phyloP scores from a whole-genome alignment of 2,329 filamentous ascomycete species.

The Alternaria postmessia region DNA sequence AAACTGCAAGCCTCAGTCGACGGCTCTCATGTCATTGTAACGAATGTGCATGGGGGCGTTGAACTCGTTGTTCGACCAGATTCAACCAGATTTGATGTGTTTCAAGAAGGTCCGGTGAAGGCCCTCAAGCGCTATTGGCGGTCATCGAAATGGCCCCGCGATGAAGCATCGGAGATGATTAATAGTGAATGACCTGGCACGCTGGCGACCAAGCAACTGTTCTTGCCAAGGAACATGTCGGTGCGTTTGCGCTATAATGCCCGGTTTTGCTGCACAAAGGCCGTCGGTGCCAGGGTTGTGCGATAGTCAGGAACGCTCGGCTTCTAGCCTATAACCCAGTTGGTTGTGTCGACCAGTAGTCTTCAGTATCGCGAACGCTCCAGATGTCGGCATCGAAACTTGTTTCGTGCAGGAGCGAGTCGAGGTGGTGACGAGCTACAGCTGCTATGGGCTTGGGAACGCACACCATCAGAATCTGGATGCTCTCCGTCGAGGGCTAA shows the following conservation, averaged over 20 bases:
- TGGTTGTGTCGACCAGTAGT: slow-evolving; percentile 4
- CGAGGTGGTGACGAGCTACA: slow-evolving; percentile 2
- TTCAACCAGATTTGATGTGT: slow-evolving; percentile 22
- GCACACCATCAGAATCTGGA: slow-evolving; percentile 12
- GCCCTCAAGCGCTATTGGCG: slow-evolving; percentile 30
- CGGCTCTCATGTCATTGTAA: slow-evolving; percentile 13
- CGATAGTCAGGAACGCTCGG: slow-evolving; percentile 25
- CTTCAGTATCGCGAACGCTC: neutral
- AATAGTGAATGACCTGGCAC: slow-evolving; percentile 44
- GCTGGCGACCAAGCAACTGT: slow-evolving; percentile 40
- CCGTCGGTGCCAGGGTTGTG: slow-evolving; percentile 28
- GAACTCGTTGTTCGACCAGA: slow-evolving; percentile 23
- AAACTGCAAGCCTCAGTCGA: slow-evolving; percentile 7
- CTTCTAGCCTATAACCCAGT: slow-evolving; percentile 8
- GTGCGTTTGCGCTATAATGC: slow-evolving; percentile 25
- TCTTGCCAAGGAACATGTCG: slow-evolving; percentile 35
- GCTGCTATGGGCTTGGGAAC: slow-evolving; percentile 10
- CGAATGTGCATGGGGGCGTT: slow-evolving; percentile 14
- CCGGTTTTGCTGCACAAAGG: slow-evolving; percentile 29
- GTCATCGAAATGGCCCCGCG: slow-evolving; percentile 19
- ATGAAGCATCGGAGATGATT: slow-evolving; percentile 27
- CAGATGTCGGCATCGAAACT: slow-evolving; percentile 1
- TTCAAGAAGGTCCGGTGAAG: slow-evolving; percentile 22
- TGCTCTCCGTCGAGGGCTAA: slow-evolving; percentile 15
- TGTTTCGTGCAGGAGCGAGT: slow-evolving; percentile 7